Evolutionary conservation across 2,329 filamentous ascomycete species (phyloP).

Genomic region (Penicillium griseofulvum): DNA sequence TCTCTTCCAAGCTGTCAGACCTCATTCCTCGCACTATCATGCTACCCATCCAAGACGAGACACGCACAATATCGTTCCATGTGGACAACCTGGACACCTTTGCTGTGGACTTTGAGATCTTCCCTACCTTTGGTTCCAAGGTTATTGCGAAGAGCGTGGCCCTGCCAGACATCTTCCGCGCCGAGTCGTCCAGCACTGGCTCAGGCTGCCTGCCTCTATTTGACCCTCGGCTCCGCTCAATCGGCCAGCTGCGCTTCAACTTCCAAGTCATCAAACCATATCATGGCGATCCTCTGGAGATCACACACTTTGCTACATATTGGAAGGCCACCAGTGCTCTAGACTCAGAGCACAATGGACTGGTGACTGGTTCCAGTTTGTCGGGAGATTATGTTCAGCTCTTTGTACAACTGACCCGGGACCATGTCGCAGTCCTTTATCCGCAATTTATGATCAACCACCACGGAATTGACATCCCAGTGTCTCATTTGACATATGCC

Average conservation of each 20-base stretch:
- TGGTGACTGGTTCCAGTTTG: slow-evolving; percentile 91
- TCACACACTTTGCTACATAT: slow-evolving; percentile 97
- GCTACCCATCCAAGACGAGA: slow-evolving; percentile 93
- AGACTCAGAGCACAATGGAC: slow-evolving; percentile 77
- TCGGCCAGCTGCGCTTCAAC: slow-evolving; percentile 90
- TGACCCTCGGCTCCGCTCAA: slow-evolving; percentile 83
- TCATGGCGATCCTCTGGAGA: slow-evolving; percentile 85
- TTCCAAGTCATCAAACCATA: slow-evolving; percentile 98
- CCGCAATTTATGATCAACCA: slow-evolving; percentile 77
- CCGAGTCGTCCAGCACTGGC: slow-evolving; percentile 70
- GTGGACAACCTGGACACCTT: slow-evolving; percentile 92
- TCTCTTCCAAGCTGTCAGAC: slow-evolving; percentile 94
- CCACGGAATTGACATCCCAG: slow-evolving; percentile 73
- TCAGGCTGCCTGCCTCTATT: slow-evolving; percentile 85
- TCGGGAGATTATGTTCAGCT: slow-evolving; percentile 93
- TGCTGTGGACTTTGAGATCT: slow-evolving; percentile 94
- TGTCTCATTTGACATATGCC: slow-evolving; percentile 72
- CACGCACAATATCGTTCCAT: slow-evolving; percentile 89
- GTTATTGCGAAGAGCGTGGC: slow-evolving; percentile 95
- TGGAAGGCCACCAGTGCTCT: slow-evolving; percentile 98
- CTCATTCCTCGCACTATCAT: slow-evolving; percentile 95
- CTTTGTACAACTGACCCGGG: slow-evolving; percentile 86
- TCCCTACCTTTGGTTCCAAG: slow-evolving; percentile 94
- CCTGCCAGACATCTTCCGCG: slow-evolving; percentile 79
- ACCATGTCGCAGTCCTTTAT: slow-evolving; percentile 83